phyloP scores from a whole-genome alignment of 768 basidiomycete genomes.

The Hemileccinum rubropunctum region DNA sequence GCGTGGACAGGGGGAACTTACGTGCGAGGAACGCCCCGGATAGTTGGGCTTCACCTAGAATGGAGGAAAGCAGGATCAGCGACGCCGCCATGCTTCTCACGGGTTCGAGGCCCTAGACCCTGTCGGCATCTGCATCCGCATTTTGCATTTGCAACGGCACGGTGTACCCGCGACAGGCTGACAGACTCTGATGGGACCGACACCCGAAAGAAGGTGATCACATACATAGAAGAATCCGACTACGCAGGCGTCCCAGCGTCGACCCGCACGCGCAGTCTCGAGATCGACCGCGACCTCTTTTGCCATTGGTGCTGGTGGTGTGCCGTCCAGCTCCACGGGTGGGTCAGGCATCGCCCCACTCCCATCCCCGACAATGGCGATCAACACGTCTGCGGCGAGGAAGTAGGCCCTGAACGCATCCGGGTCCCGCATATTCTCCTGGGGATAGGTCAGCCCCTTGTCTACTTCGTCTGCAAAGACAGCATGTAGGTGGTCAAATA shows the following conservation, averaged over 20 bases:
- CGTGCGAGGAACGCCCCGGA: constrained; percentile 87
- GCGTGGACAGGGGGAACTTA: constrained; percentile 37
- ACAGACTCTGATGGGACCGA: not conserved
- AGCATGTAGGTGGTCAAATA: constrained; percentile 57
- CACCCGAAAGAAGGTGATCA: constrained; percentile 5
- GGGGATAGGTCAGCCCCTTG: constrained; percentile 81
- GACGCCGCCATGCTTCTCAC: not conserved
- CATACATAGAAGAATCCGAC: constrained; percentile 79
- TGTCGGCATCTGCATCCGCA: not conserved
- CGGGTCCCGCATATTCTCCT: constrained; percentile 57
- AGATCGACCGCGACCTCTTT: constrained; percentile 31
- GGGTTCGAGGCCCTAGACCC: constrained; percentile 1
- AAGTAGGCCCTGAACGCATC: constrained; percentile 71
- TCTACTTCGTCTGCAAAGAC: constrained; percentile 75
- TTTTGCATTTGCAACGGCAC: not conserved
- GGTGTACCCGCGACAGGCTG: not conserved
- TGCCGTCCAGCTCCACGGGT: not conserved
- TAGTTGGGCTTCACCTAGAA: constrained; percentile 80
- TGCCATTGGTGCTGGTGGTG: not conserved
- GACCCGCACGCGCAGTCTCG: constrained; percentile 44
- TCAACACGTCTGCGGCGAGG: constrained; percentile 71
- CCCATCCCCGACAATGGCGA: constrained; percentile 48
- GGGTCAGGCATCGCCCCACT: constrained; percentile 4
- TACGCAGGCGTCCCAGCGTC: constrained; percentile 66
- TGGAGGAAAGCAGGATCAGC: constrained; percentile 5